These are phyloP conservation scores for Fusarium devonianum DNA, from an alignment of 2,329 filamentous ascomycete genomes.

Conservation along the genomic window DNA sequence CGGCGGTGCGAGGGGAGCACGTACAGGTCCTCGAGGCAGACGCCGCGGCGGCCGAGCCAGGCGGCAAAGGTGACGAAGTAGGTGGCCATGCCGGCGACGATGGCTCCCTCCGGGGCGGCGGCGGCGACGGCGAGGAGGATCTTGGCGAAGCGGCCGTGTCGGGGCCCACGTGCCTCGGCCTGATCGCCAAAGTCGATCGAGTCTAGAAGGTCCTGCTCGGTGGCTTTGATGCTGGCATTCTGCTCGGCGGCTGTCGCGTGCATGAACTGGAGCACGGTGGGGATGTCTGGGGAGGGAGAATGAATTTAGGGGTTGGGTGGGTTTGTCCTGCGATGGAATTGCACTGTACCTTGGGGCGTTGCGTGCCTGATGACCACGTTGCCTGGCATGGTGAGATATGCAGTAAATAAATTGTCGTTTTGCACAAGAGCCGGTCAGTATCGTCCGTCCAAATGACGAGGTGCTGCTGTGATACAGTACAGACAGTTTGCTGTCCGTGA, in stretches of 20 bases:
- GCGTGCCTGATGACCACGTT: slow-evolving; percentile 3
- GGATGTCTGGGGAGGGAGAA: slow-evolving; percentile 13
- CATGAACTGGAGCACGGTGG: slow-evolving; percentile 6
- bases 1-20: slow-evolving; percentile 8
- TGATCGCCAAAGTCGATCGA: slow-evolving; percentile 5
- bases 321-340: too few relatives aligned
- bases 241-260: slow-evolving; percentile 9
- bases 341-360: slow-evolving; percentile 2
- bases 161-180: neutral
- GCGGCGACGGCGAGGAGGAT: slow-evolving; percentile 2
- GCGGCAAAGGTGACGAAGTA: slow-evolving; percentile 13
- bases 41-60: slow-evolving; percentile 3
- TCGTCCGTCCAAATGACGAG: too few relatives aligned
- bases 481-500: too few relatives aligned
- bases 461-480: too few relatives aligned
- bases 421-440: too few relatives aligned
- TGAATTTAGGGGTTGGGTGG: too few relatives aligned
- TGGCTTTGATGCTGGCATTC: slow-evolving; percentile 1
- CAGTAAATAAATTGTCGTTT: slow-evolving; percentile 3
- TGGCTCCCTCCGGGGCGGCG: slow-evolving; percentile 13
- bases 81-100: slow-evolving; percentile 13
- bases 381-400: neutral
- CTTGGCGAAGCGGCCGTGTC: slow-evolving; percentile 6
- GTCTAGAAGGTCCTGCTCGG: slow-evolving; percentile 7
- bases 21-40: slow-evolving; percentile 11